A percentile compares a stretch with the other conserved stretches of the same genome.
Conservation (phyloP, 2,329 filamentous ascomycete species). For the Sarocladium kiliense region DNA sequence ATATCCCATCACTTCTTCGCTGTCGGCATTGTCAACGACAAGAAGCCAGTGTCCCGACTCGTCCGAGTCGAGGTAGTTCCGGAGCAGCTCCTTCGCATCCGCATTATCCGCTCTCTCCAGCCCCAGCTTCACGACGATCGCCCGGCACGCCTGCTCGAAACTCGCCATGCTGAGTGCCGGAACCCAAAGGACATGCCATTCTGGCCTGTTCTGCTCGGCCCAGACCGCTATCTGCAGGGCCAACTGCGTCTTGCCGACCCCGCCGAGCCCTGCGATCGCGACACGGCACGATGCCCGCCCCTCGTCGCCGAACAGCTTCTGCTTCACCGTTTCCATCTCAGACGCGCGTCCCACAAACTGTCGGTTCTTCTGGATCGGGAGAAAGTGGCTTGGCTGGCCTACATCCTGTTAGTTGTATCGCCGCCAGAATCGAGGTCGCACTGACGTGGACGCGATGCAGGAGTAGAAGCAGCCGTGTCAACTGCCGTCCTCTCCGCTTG, state of each 20-base stretch:
- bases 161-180: slow-evolving; percentile 30
- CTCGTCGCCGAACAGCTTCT: background rate
- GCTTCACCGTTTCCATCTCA: background rate
- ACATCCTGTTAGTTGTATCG: too few relatives aligned
- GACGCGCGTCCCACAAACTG: background rate
- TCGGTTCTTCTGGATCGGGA: too few relatives aligned
- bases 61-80: slow-evolving; percentile 21
- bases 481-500: too few relatives aligned
- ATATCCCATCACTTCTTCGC: slow-evolving; percentile 15
- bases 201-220: slow-evolving; percentile 24
- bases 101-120: slow-evolving; percentile 23
- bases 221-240: slow-evolving; percentile 24
- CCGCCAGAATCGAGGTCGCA: too few relatives aligned
- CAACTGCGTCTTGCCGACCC: slow-evolving; percentile 9
- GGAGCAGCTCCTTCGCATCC: background rate
- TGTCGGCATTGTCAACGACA: slow-evolving; percentile 37
- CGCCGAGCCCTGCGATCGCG: slow-evolving; percentile 4
- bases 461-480: too few relatives aligned
- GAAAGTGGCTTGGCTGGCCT: too few relatives aligned
- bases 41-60: slow-evolving; percentile 30
- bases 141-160: slow-evolving; percentile 32
- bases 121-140: slow-evolving; percentile 25
- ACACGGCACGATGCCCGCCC: background rate
- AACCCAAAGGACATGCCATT: slow-evolving; percentile 39
- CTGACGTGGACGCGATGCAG: too few relatives aligned